Base-by-base conservation (phyloP, 2,329 filamentous ascomycete genomes). In the Lachnellula hyalina region DNA sequence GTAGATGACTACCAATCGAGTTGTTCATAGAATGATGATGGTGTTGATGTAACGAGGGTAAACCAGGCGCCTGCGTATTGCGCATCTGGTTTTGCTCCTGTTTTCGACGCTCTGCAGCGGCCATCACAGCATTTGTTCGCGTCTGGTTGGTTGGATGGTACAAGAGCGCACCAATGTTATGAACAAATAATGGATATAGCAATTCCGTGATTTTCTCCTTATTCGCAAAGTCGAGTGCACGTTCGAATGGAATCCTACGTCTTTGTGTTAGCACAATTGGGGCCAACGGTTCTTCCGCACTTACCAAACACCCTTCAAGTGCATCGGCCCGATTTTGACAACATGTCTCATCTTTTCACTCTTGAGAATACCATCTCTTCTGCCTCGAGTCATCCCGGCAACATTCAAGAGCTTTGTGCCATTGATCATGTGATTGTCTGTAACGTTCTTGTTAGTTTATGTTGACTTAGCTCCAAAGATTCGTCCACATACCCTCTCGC, bases 381-480 rank as follows among this genome's bases (percentile, higher is more conserved):
- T 86, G 53, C 94, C 94, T 71, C 94, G 84, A 14, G 94, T 99
- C 94, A 99, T 99, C 12, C 94, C 93, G 49, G 94, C 94, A 51
- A 99, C 94, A 63, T 99, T 99, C 55, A 97, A 76, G 54, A 99
- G 78, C 73, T 97, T 99, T 1, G 94, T 99, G 17, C 94, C 94
- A 67, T 97, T 99, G 72, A 99, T 96, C 90, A 99, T 96, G 74
- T 96, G 90, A 73, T 96, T 97, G 67, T 96, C 93, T 95, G 61
- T 49, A 41, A 32, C 35, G 17, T 54, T 38, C 11, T 47, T 47
- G 49, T 61, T 42, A 47, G 51, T 35, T 38, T 42, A 41, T 35
- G 53, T 52, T 23, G 25, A 47, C 8, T 28, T 25, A 36, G 7
- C 45, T 35, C 8, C 14, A 40, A 5, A 55, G 40, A 52, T 23